Evolutionary conservation across 345 rosid species (phyloP), one percentile per base, ranked within the genome.

Genomic region (Pistacia vera): DNA sequence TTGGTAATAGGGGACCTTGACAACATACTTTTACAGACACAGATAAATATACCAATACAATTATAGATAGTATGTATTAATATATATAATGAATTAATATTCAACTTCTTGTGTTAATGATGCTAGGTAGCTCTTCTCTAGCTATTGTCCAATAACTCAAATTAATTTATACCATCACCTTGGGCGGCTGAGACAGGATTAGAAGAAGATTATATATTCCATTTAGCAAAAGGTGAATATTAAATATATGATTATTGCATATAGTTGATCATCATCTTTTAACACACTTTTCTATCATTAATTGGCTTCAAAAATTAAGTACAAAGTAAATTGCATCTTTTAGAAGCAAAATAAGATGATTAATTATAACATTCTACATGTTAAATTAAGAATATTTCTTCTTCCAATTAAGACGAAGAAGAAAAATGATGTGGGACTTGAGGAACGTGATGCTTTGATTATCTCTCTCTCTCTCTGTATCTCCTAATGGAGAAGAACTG

Each of bases 401-500:
- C 44, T 7, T 41, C 9, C 46, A 41, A 41, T 41, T 41, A 41
- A 5, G 8, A 25, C 25, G 25, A 41, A 41, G 46, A 41, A 41
- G 46, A 6, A 41, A 41, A 41, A 5, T 41, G 18, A 61, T 62
- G 58, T 62, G 60, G 60, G 60, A 72, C 6, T 72, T 33, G 44
- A 62, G 68, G 68, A 11, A 33, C 67, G 36, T 9, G 62, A 76
- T 59, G 25, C 68, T 17, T 71, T 71, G 58, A 54, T 58, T 38
- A 38, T 38, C 41, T 38, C 18, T 66, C 25, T 73, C 72, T 30
- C 2, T 30, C 2, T 30, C 3, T 1, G 33, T 30, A 2, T 30
- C 33, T 30, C 33, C 33, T 71, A 71, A 36, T 64, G 57, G 52
- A 57, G 66, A 2, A 60, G 63, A 44, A 75, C 30, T 66, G 81